Percentiles rank a stretch among this genome's conserved stretches.
These are phyloP conservation scores for Petrea volubilis DNA, from an alignment of 257 asterid genomes.

Conservation along the genomic window DNA sequence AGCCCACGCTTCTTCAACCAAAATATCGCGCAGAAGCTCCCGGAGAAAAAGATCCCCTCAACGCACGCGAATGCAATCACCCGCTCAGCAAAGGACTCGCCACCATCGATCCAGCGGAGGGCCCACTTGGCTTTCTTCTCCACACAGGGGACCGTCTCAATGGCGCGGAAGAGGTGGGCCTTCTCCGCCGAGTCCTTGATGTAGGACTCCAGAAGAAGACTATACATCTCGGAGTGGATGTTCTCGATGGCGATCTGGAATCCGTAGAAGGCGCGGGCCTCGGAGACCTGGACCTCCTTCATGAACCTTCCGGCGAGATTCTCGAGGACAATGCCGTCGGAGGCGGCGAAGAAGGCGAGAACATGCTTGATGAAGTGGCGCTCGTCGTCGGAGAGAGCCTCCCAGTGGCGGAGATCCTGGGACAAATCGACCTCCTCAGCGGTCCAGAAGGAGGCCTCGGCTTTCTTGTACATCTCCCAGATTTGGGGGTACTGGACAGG, in stretches of 20 bases:
- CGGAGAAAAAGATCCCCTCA: constrained; percentile 89
- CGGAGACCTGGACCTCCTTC: constrained; percentile 91
- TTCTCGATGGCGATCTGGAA: constrained; percentile 94
- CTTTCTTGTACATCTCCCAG: constrained; percentile 99
- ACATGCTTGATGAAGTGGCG: constrained; percentile 79
- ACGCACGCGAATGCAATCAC: constrained; percentile 85
- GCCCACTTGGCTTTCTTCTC: constrained; percentile 91
- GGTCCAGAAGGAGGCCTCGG: constrained; percentile 98
- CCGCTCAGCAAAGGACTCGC: constrained; percentile 79
- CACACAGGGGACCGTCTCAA: constrained; percentile 82
- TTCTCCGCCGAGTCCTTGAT: constrained; percentile 78
- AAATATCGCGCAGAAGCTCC: constrained; percentile 86
- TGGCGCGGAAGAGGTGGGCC: constrained; percentile 60
- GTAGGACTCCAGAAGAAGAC: constrained; percentile 74
- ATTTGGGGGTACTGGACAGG: constrained; percentile 90
- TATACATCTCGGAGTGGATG: constrained; percentile 96
- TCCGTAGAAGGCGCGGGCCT: constrained; percentile 96
- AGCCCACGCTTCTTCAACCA: constrained; percentile 91
- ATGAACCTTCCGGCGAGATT: constrained; percentile 93
- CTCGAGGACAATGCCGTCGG: constrained; percentile 94
- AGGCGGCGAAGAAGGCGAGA: constrained; percentile 94
- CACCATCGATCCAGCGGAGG: constrained; percentile 86
- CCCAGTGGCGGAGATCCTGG: constrained; percentile 75
- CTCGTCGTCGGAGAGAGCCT: constrained; percentile 59
- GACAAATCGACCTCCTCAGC: constrained; percentile 95